Base-by-base conservation (phyloP, 2,329 filamentous ascomycete species). In the Verticillium nonalfalfae region DNA sequence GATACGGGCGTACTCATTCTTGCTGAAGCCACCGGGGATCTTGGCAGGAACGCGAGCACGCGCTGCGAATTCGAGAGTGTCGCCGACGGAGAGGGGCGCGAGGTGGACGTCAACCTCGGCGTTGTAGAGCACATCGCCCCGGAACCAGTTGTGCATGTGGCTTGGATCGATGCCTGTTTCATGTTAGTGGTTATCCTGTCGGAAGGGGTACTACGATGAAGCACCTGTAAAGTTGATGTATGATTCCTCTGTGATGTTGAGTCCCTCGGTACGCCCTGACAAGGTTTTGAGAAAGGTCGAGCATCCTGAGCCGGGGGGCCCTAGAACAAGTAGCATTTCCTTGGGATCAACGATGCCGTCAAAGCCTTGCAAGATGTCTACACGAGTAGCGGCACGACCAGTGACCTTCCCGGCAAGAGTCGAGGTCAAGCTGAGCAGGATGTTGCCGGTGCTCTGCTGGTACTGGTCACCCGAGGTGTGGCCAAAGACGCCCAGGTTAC, bases 81-180 rank as follows among this genome's bases (percentile, higher is more conserved):
- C 82, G 58, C 83, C 84, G 15, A 87, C 85, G 3, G 79, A 81
- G 64, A 88, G 71, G 66, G 79, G 78, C 0, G 84, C 82, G 63
- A 87, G 87, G 69, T 87, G 84, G 7, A 84, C 81, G 68, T 89
- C 87, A 18, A 86, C 85, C 70, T 88, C 86, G 39, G 85, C 85
- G 0, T 84, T 87, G 71, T 89, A 89, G 66, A 89, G 88, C 52
- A 84, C 84, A 69, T 89, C 86, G 59, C 87, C 86, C 85, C 65
- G 63, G 56, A 69, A 69, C 66, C 83, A 61, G 10, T 58, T 57
- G 33, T 65, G 63, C 63, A 65, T 65, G 34, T 59, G 50, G n/a
- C 40, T 59, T 11, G 63, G 63, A 21, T 64, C 50, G 18, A 65
- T 65, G 7, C 63, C 63, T 65, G 5, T 0, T 2, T 10, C 2